Evolutionary conservation across 768 basidiomycete species (phyloP).

Genomic region (Hygrocybe coccinea): DNA sequence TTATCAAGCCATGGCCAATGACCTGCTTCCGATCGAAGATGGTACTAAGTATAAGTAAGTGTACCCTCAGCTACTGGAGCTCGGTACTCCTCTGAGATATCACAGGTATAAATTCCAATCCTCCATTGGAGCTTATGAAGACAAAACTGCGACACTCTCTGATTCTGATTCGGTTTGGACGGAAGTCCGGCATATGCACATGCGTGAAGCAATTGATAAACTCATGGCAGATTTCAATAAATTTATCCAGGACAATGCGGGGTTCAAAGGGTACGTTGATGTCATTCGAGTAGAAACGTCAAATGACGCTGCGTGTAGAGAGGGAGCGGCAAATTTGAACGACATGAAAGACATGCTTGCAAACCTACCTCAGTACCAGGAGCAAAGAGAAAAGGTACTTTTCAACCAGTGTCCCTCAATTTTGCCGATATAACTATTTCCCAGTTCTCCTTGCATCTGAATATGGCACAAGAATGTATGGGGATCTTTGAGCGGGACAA

Average conservation of each 20-base stretch:
- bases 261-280: slow-evolving; percentile 74
- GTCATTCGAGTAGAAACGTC: background rate
- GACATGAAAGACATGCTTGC: slow-evolving; percentile 99
- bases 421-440: background rate
- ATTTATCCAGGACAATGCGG: slow-evolving; percentile 90
- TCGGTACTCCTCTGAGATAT: background rate
- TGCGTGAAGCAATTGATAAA: slow-evolving; percentile 97
- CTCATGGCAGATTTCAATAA: slow-evolving; percentile 94
- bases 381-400: slow-evolving; percentile 84
- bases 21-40: slow-evolving; percentile 82
- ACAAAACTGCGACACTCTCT: slow-evolving; percentile 79
- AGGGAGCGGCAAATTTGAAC: slow-evolving; percentile 82
- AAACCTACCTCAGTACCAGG: slow-evolving; percentile 88
- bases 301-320: slow-evolving; percentile 34
- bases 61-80: background rate
- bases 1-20: slow-evolving; percentile 98
- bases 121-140: slow-evolving; percentile 77
- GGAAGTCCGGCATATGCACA: slow-evolving; percentile 92
- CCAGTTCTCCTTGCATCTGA: slow-evolving; percentile 93
- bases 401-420: background rate
- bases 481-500: slow-evolving; percentile 84
- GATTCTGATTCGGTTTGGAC: slow-evolving; percentile 91
- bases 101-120: slow-evolving; percentile 90
- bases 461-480: slow-evolving; percentile 99
- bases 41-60: slow-evolving; percentile 83